A percentile compares a stretch with the other conserved stretches of the same genome.
phyloP scores from a whole-genome alignment of 148 eudicot species.

The Spergularia marina region DNA sequence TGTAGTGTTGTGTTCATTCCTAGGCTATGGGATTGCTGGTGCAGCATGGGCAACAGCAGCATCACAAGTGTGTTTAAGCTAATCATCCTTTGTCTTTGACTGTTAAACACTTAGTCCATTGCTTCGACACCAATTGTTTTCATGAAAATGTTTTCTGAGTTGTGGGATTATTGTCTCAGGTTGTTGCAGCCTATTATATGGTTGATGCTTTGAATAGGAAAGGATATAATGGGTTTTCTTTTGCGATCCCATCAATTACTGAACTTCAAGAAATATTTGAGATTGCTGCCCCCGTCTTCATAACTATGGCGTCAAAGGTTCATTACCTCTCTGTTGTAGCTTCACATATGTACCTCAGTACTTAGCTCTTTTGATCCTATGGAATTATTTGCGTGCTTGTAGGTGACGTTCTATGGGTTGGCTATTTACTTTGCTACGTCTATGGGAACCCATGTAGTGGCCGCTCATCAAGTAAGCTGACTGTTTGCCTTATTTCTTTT shows the following conservation, averaged over 20 bases:
- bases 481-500: background rate
- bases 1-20: slow-evolving; percentile 57
- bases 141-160: background rate
- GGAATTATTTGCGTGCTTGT: slow-evolving; percentile 9
- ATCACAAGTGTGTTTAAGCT: slow-evolving; percentile 58
- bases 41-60: slow-evolving; percentile 98
- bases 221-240: slow-evolving; percentile 75
- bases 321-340: slow-evolving; percentile 10
- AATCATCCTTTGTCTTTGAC: background rate
- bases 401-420: slow-evolving; percentile 77
- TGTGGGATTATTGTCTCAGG: slow-evolving; percentile 34
- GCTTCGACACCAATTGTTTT: background rate
- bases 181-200: slow-evolving; percentile 90
- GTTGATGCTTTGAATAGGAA: slow-evolving; percentile 62
- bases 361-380: slow-evolving; percentile 4
- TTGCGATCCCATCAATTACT: slow-evolving; percentile 53
- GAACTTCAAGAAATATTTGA: slow-evolving; percentile 64
- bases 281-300: slow-evolving; percentile 84
- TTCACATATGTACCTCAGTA: background rate
- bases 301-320: slow-evolving; percentile 91
- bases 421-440: slow-evolving; percentile 84
- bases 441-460: slow-evolving; percentile 78
- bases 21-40: slow-evolving; percentile 86
- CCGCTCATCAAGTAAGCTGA: slow-evolving; percentile 88
- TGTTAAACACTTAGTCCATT: background rate